Conservation (phyloP, 169 alveolate species). For the Besnoitia besnoiti region DNA sequence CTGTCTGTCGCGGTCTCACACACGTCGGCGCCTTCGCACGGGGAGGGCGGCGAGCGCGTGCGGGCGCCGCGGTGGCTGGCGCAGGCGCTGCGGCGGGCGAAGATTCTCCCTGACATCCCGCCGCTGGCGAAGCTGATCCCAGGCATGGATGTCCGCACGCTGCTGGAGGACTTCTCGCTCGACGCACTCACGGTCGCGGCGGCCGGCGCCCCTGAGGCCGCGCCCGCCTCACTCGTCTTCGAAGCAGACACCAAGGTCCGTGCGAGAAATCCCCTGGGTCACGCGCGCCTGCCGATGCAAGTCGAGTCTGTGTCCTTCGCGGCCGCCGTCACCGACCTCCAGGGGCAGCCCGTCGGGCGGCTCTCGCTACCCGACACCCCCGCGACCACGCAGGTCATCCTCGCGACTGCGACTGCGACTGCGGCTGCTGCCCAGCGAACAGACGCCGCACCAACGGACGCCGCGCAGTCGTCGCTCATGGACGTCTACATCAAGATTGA, state of each 20-base stretch:
- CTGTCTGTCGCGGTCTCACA: background rate
- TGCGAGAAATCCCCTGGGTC: background rate
- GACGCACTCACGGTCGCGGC: conserved; percentile 15
- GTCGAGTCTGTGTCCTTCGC: background rate
- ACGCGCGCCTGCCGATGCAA: background rate
- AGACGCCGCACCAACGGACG: background rate
- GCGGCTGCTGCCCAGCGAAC: background rate
- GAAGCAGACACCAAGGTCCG: background rate
- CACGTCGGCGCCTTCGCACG: background rate
- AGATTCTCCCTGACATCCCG: conserved; percentile 8
- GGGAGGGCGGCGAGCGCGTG: background rate
- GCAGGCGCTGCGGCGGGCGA: background rate
- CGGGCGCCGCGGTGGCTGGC: conserved; percentile 4
- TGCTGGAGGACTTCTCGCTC: conserved; percentile 13
- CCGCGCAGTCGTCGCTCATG: background rate
- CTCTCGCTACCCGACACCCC: background rate
- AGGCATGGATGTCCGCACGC: background rate
- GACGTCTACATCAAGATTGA: background rate
- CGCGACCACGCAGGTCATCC: background rate
- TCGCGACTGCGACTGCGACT: background rate
- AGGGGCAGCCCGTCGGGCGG: background rate
- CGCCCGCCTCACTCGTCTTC: background rate
- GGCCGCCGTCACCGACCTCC: background rate
- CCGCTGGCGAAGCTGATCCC: conserved; percentile 18
- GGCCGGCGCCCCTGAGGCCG: background rate